Base-by-base conservation (phyloP, 2,329 filamentous ascomycete species). In the Aureobasidium pullulans region DNA sequence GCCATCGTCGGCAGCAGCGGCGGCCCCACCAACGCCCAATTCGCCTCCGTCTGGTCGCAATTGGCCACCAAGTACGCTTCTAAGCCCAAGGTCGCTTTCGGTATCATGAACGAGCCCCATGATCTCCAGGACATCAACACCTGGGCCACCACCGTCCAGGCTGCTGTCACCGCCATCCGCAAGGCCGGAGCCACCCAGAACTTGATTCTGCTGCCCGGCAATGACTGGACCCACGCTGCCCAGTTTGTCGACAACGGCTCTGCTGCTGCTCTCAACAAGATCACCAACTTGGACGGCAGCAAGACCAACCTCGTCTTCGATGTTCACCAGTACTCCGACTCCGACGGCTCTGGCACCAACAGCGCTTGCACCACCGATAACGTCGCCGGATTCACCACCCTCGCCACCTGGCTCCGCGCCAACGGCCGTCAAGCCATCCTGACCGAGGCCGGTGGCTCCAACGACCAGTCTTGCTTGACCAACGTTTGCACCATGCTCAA, bases 21-120 rank as follows among this genome's bases (percentile, higher is more conserved):
- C 3, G 84, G 84, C 23, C 85, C 84, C 0, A 78, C 77, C 0
- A 78, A 87, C 66, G 80, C 77, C 10, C 72, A 83, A 13, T 84
- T 87, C 64, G 80, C 77, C 3, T 73, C 72, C 43, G 70, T 88
- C 5, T 88, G 85, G 85, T 69, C 64, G 32, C 72, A 76, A 66
- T 62, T 77, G 4, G 85, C 85, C 1, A 74, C 71, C 1, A 82
- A 83, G 67, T 56, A 88, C 70, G 77, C 76, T 23, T 66, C 67
- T 6, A 71, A 83, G 52, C 68, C 76, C 39, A 82, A 80, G 61
- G 72, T 88, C 29, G 76, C 81, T 3, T 86, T 88, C 64, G 84
- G 84, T 13, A 68, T 88, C 46, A 88, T 88, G 84, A 89, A 88
- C 71, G 86, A 77, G 72, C 85, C 85, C 6, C 83, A 87, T 68